Evolutionary conservation across 2,329 filamentous ascomycete genomes (phyloP).

Genomic region (Colletotrichum lindemuthianum): DNA sequence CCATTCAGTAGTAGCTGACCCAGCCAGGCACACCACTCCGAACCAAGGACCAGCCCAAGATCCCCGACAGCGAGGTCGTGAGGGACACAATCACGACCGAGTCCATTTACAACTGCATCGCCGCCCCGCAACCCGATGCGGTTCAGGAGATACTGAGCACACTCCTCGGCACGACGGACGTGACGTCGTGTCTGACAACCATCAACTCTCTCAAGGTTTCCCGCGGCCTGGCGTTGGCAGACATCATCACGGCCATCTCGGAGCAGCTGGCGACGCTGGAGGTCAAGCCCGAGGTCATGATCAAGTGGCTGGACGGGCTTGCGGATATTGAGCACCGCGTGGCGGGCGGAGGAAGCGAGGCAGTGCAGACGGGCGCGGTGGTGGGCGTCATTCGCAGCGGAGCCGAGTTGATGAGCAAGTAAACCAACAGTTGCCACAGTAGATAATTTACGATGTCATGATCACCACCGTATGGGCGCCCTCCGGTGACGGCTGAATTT

Average conservation of each 20-base stretch:
- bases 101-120: conserved; percentile 97
- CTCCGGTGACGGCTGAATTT: too few species aligned
- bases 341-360: conserved; percentile 86
- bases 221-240: conserved; percentile 89
- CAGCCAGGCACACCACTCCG: conserved; percentile 73
- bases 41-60: conserved; percentile 66
- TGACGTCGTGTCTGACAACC: conserved; percentile 87
- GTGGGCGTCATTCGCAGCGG: conserved; percentile 90
- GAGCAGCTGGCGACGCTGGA: conserved; percentile 86
- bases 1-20: neutral
- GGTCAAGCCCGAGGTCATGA: conserved; percentile 86
- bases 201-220: conserved; percentile 87
- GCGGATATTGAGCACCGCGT: conserved; percentile 94
- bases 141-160: conserved; percentile 86
- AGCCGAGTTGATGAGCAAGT: conserved; percentile 72
- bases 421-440: neutral
- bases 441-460: conserved; percentile 32
- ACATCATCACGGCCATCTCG: conserved; percentile 87
- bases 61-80: conserved; percentile 71
- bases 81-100: conserved; percentile 87
- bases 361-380: conserved; percentile 90
- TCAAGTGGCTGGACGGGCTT: conserved; percentile 90
- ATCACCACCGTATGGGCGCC: neutral
- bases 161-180: conserved; percentile 84
- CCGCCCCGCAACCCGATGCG: conserved; percentile 90